A percentile compares a stretch with the other conserved stretches of the same genome.
These are phyloP conservation scores for Silene vulgaris DNA, from an alignment of 179 eudicot species.

Conservation along the genomic window DNA sequence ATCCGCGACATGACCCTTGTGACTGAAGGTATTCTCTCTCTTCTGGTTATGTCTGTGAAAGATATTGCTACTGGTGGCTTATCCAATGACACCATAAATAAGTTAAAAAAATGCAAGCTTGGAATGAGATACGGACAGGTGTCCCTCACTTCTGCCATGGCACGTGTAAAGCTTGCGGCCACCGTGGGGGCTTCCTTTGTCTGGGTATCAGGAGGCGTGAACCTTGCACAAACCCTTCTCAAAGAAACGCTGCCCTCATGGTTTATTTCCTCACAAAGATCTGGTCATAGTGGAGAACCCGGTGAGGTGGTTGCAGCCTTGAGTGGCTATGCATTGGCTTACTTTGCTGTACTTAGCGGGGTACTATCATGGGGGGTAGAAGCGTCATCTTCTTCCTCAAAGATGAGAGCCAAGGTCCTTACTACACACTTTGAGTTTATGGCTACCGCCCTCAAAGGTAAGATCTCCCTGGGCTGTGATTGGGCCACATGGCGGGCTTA, in stretches of 20 bases:
- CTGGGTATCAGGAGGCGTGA: conserved; percentile 75
- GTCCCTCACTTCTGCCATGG: conserved; percentile 64
- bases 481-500: conserved; percentile 82
- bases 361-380: conserved; percentile 78
- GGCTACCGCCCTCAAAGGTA: conserved; percentile 76
- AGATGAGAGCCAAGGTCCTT: conserved; percentile 49
- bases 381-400: conserved; percentile 40
- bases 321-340: conserved; percentile 76
- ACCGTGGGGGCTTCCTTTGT: conserved; percentile 75
- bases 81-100: conserved; percentile 37
- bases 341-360: conserved; percentile 66
- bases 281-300: conserved; percentile 28
- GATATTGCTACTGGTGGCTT: conserved; percentile 54
- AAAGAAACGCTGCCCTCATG: conserved; percentile 83
- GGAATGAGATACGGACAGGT: conserved; percentile 54
- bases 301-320: conserved; percentile 50
- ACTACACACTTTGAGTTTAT: conserved; percentile 66
- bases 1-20: conserved; percentile 63
- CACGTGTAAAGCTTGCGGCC: conserved; percentile 81
- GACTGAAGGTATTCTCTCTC: conserved; percentile 67
- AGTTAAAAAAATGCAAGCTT: conserved; percentile 41
- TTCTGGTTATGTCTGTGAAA: conserved; percentile 69
- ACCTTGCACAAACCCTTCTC: conserved; percentile 57
- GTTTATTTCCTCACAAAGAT: conserved; percentile 67
- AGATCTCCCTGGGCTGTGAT: conserved; percentile 85